Evolutionary conservation across 1,139 yeast genomes (phyloP), one percentile per base, ranked within the genome.

Genomic region (Candida neerlandica): DNA sequence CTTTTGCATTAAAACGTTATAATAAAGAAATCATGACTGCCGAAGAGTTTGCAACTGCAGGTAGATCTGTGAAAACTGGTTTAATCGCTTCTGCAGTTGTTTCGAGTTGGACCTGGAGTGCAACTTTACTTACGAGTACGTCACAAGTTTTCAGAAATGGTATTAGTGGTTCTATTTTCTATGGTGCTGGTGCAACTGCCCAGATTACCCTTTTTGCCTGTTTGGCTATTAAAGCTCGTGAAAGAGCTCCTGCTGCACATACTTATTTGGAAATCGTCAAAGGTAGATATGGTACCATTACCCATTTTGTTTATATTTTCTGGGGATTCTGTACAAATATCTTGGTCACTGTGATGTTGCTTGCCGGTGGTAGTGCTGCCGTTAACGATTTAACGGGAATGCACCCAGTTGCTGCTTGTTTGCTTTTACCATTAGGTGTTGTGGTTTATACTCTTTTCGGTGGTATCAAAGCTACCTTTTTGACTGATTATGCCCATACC

Each of bases 61-160:
- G 95, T 53, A 78, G 96, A 65, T 75, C 88, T 4, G 95, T 90
- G 41, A 86, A 86, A 56, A 84, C 91, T 0, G 94, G 92, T 43
- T 72, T 90, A 55, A 86, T 89, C 54, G 84, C 94, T 10, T 84
- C 95, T 6, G 96, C 96, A 6, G 96, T 90, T 37, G 96, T 89
- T 7, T 84, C 91, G 19, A 85, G 94, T 10, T 91, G 97, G 97
- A 90, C 96, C 4, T 90, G 96, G 96, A 91, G 94, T 42, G 94
- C 96, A 1, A 89, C 96, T 1, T 70, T 89, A 44, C 76, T 89
- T 32, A 86, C 88, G 32, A 84, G 91, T 1, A 82, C 92, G 21
- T 69, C 92, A n/a, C 89, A 86, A 65, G 89, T 88, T 18, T 88
- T 86, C 66, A 77, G 78, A 51, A 83, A 87, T 57, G 96, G 96